Percentiles rank a stretch among this genome's conserved stretches.
Evolutionary conservation across 2,329 filamentous ascomycete genomes (phyloP).

Genomic region (Gnomoniopsis sp.): DNA sequence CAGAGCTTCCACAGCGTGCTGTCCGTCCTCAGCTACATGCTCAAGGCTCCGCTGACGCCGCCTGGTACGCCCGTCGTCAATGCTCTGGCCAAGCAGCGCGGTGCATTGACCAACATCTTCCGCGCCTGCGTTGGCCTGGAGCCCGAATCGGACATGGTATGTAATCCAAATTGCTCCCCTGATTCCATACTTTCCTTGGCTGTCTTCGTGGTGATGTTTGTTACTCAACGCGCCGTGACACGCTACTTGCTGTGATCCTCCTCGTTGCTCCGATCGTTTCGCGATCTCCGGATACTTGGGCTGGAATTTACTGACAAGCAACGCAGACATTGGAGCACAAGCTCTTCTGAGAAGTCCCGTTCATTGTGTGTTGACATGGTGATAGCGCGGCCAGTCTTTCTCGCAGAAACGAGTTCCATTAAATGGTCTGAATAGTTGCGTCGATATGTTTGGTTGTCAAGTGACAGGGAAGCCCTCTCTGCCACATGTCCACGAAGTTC

Average conservation of each 20-base stretch:
- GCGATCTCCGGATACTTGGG: not conserved
- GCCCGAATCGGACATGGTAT: slow-evolving; percentile 92
- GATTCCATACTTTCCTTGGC: no score
- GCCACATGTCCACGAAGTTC: not conserved
- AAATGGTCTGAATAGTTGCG: not conserved
- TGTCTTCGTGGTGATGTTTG: no score
- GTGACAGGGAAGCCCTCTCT: not conserved
- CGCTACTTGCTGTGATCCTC: no score
- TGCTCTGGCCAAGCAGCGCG: slow-evolving; percentile 91
- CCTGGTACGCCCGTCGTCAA: slow-evolving; percentile 95
- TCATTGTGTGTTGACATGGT: not conserved
- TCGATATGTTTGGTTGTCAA: not conserved
- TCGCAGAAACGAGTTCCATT: not conserved
- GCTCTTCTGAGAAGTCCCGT: slow-evolving; percentile 4
- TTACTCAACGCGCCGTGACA: no score
- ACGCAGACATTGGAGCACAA: slow-evolving; percentile 17
- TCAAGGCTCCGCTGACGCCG: slow-evolving; percentile 91
- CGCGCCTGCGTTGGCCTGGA: slow-evolving; percentile 94
- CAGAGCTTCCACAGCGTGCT: slow-evolving; percentile 96
- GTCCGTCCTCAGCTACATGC: slow-evolving; percentile 98
- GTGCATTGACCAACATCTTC: slow-evolving; percentile 95
- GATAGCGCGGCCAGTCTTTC: not conserved
- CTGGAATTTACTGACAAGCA: not conserved
- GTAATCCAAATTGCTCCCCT: slow-evolving; percentile 53
- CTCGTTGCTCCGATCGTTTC: not conserved